phyloP scores from a whole-genome alignment of 495 filamentous ascomycete genomes.

The Lophiostoma macrostomum region DNA sequence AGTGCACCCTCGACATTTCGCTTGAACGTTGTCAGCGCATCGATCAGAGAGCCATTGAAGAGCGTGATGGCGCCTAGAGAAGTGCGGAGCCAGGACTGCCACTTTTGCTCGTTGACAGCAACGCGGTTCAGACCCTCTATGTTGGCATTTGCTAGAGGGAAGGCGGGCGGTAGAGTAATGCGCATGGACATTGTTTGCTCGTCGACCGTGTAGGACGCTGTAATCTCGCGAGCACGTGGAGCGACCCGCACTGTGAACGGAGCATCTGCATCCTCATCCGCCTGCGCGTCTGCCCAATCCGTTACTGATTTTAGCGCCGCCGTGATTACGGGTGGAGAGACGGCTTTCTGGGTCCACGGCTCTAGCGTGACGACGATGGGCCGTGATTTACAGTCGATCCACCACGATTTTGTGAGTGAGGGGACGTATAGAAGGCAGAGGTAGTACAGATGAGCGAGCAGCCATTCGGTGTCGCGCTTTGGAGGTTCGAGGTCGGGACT shows the following conservation, averaged over 20 bases:
- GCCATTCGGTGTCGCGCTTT: constrained; percentile 72
- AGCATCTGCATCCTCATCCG: constrained; percentile 63
- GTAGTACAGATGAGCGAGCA: constrained; percentile 84
- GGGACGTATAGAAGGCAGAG: constrained; percentile 71
- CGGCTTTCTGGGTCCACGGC: constrained; percentile 74
- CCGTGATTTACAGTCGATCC: constrained; percentile 70
- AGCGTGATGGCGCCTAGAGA: constrained; percentile 94
- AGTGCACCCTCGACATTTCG: constrained; percentile 80
- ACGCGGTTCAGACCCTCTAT: constrained; percentile 78
- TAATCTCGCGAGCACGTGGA: constrained; percentile 66
- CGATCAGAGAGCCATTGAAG: constrained; percentile 78
- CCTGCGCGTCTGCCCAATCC: constrained; percentile 59
- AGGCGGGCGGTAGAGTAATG: constrained; percentile 73
- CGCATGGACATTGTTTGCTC: constrained; percentile 76
- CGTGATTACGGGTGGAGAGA: constrained; percentile 72
- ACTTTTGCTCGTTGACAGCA: constrained; percentile 82
- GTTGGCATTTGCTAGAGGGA: constrained; percentile 73
- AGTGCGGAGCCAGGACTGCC: constrained; percentile 77
- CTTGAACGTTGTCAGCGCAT: constrained; percentile 78
- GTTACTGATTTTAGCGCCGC: constrained; percentile 67
- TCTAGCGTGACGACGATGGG: constrained; percentile 72
- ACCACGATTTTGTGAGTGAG: constrained; percentile 81
- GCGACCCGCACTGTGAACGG: constrained; percentile 70
- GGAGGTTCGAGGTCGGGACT: constrained; percentile 51
- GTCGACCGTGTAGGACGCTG: constrained; percentile 79